A percentile compares a stretch with the other conserved stretches of the same genome.
Evolutionary conservation across 176 grass and related monocot genomes (phyloP).

Genomic region (Saccharum officinarum): DNA sequence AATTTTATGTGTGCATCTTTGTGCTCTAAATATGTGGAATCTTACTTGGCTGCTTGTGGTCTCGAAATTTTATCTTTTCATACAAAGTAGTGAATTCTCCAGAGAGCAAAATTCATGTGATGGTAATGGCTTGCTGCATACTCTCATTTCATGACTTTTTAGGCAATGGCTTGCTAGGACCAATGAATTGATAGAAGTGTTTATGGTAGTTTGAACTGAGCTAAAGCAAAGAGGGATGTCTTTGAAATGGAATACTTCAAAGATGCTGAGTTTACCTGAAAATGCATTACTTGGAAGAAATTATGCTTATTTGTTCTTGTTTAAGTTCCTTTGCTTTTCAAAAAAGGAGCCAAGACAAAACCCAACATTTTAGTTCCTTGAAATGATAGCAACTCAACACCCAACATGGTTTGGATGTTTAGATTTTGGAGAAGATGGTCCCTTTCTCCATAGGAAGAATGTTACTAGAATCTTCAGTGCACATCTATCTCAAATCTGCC

Average conservation of each 20-base stretch:
- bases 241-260: background rate
- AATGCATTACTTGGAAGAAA: background rate
- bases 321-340: background rate
- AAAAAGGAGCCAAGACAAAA: background rate
- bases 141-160: background rate
- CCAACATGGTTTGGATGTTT: background rate
- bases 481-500: background rate
- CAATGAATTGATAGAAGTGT: background rate
- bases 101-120: background rate
- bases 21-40: background rate
- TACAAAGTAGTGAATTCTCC: background rate
- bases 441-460: background rate
- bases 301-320: background rate
- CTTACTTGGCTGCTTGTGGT: background rate
- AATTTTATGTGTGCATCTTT: background rate
- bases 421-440: background rate
- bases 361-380: background rate
- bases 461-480: background rate
- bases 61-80: background rate
- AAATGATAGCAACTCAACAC: background rate
- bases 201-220: background rate
- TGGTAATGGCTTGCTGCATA: background rate
- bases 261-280: background rate
- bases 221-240: background rate
- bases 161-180: background rate